A percentile compares a stretch with the other conserved stretches of the same genome.
Conservation (phyloP, 225 moss, liverwort and hornwort genomes). For the Polytrichum formosum region DNA sequence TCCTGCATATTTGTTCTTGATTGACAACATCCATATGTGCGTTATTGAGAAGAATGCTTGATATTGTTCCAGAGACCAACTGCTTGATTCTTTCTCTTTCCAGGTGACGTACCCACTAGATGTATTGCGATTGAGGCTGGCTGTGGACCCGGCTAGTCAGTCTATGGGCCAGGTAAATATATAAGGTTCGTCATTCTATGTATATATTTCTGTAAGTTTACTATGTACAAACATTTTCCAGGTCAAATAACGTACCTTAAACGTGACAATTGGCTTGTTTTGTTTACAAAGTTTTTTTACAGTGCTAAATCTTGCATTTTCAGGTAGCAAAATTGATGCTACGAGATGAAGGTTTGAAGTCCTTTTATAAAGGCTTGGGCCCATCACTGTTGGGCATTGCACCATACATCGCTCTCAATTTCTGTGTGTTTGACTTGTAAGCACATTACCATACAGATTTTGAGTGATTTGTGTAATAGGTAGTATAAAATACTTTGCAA, state of each 20-base stretch:
- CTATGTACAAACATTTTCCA: too few relatives aligned
- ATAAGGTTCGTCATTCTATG: background rate
- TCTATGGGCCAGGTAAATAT: constrained; percentile 66
- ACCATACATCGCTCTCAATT: constrained; percentile 88
- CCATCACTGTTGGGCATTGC: constrained; percentile 89
- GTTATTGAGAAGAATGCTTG: too few relatives aligned
- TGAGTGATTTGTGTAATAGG: too few relatives aligned
- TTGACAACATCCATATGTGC: too few relatives aligned
- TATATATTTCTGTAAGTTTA: background rate
- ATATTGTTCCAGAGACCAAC: background rate
- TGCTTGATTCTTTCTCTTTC: background rate
- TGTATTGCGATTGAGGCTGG: constrained; percentile 74
- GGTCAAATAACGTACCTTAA: too few relatives aligned
- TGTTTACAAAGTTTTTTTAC: too few relatives aligned
- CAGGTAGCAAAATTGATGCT: constrained; percentile 72
- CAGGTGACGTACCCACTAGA: constrained; percentile 90
- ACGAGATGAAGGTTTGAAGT: constrained; percentile 69
- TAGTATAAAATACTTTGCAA: too few relatives aligned
- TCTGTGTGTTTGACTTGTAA: constrained; percentile 87
- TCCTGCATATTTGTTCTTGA: too few relatives aligned
- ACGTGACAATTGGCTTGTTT: too few relatives aligned
- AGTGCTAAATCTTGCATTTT: background rate
- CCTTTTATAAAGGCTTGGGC: constrained; percentile 80
- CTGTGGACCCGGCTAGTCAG: constrained; percentile 62
- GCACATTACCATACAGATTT: constrained; percentile 8